Evolutionary conservation across 805 yeast species (phyloP), one percentile per base, ranked within the genome.

Genomic region (Metschnikowia similis): DNA sequence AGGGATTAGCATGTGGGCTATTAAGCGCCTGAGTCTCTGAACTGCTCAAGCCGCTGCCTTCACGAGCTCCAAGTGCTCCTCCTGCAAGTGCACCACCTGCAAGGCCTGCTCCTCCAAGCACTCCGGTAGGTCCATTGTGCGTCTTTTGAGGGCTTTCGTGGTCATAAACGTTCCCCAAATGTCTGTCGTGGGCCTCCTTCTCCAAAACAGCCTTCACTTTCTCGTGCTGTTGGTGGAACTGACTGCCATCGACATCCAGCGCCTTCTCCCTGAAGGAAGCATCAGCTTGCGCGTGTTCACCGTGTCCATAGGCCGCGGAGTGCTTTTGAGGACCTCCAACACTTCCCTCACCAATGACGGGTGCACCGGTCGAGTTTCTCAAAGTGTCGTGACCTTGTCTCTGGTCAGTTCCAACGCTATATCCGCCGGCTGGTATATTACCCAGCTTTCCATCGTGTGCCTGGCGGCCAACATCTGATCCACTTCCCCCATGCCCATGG

Each of bases 381-480:
- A 31, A 32, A n/a, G 31, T 30, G 31, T 32, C 31, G 21, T 21
- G 21, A 21, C 21, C 21, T 21, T 3, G 21, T 21, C 21, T 21
- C n/a, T 32, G 29, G 38, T 26, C 38, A 16, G 37, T n/a, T 35
- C 35, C 36, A 11, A 8, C n/a, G 27, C 41, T 8, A 26, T 27
- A 36, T 5, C 28, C 17, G 36, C 45, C 49, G 2, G 45, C 30
- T 17, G 43, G 35, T 4, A 53, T 37, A 35, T 47, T 50, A 2
- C 50, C 56, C 48, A 53, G 41, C 9, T 48, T 14, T 28, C 55
- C 56, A 16, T 37, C 17, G 17, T 37, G 49, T 10, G 55, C 56
- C n/a, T 46, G 45, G 13, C 35, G 40, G 30, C 51, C 55, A 13
- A 54, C 47, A 17, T 31, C 35, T 10, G 45, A 32, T 43, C 45